Base-by-base conservation (phyloP, 106 monocot genomes). In the Dioscorea alata region DNA sequence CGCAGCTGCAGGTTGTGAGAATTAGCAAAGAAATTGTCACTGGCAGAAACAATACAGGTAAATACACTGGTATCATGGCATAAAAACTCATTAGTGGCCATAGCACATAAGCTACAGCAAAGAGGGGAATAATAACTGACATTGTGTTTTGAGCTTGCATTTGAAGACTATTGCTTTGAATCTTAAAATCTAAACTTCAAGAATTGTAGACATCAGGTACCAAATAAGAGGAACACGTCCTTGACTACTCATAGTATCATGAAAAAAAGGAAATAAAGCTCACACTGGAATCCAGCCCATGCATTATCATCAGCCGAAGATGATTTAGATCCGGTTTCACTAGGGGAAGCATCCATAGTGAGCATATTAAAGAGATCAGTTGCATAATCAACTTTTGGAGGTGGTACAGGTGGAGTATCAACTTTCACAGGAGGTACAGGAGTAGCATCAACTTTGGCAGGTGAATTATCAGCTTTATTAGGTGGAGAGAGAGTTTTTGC, bases 261-360 rank as follows among this genome's bases (percentile, higher is more conserved):
- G 7, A 15, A 48, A 20, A 78, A 60, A 42, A 57, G 8, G 48
- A 22, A 51, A 67, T 32, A 71, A 63, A 42, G 10, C 82, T 76
- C 73, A 88, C 88, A 84, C 57, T 84, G 76, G 48, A 88, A 88
- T 62, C 78, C 66, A 35, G 88, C 81, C 88, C 88, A 88, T 66
- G 66, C 78, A 69, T 62, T 76, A 50, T 82, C 84, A 76, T 88
- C 76, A 64, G 14, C 28, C 4, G 75, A 24, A 72, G 82, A 65
- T 31, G 79, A 63, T 23, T 73, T 73, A 32, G 58, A 50, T 31
- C 48, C 76, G 57, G 64, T 79, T 67, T 76, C 76, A 32, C 25
- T 61, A 34, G 78, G 78, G 28, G 50, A 73, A 12, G 5, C 54
- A 19, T 85, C 79, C 64, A 82, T 49, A 22, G 82, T 64, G 73